phyloP scores from a whole-genome alignment of 257 asterid species.

The Solanum medicagineum region DNA sequence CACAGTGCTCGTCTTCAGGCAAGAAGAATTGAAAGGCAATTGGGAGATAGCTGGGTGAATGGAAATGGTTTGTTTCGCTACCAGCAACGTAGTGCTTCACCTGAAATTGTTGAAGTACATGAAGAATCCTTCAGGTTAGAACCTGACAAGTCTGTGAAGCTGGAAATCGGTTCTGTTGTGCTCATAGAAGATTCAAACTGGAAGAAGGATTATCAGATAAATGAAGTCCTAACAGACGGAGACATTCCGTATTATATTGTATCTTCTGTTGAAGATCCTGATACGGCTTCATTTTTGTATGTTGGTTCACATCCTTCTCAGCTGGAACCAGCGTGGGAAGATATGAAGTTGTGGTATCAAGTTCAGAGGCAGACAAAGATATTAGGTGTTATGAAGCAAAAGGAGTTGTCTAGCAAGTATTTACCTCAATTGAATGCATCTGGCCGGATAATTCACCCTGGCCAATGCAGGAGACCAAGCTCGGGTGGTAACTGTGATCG shows the following conservation, averaged over 20 bases:
- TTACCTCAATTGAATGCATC: constrained; percentile 68
- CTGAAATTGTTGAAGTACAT: constrained; percentile 90
- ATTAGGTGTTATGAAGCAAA: constrained; percentile 65
- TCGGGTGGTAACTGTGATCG: constrained; percentile 56
- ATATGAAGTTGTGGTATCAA: constrained; percentile 89
- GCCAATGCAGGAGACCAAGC: constrained; percentile 50
- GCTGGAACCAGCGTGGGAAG: constrained; percentile 96
- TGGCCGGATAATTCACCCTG: constrained; percentile 80
- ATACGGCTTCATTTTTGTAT: constrained; percentile 42
- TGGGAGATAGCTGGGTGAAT: constrained; percentile 43
- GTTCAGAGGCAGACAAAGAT: constrained; percentile 98
- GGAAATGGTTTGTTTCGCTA: constrained; percentile 54
- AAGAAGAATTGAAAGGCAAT: constrained; percentile 76
- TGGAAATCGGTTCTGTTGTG: constrained; percentile 61
- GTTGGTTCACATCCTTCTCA: constrained; percentile 90
- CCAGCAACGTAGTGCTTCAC: constrained; percentile 67
- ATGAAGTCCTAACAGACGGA: constrained; percentile 53
- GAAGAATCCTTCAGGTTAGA: constrained; percentile 53
- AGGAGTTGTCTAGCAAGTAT: constrained; percentile 70
- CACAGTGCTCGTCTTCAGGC: constrained; percentile 84
- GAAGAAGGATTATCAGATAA: constrained; percentile 52
- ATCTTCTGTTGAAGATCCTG: constrained; percentile 52
- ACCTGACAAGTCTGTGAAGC: constrained; percentile 42
- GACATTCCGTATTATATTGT: constrained; percentile 52
- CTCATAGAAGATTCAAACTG: constrained; percentile 69